Evolutionary conservation across 257 asterid genomes (phyloP).

Genomic region (Rhazya stricta): DNA sequence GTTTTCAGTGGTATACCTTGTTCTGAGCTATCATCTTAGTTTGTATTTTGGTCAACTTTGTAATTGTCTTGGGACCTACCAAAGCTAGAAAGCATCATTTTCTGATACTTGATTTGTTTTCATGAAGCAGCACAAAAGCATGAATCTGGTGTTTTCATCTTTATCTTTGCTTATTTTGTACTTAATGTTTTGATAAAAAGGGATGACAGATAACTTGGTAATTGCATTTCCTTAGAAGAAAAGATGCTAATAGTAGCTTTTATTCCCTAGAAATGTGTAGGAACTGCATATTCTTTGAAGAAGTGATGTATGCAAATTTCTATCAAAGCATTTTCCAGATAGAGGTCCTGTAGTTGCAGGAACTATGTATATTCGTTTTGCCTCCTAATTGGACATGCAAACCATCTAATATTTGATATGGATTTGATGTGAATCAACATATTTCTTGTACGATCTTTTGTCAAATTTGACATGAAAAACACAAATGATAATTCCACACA

Average conservation of each 20-base stretch:
- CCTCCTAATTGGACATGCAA: no score
- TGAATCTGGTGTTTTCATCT: not conserved
- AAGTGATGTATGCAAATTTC: not conserved
- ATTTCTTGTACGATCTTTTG: no score
- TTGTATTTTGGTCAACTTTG: not conserved
- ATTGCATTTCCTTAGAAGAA: not conserved
- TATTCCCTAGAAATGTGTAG: not conserved
- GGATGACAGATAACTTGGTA: not conserved
- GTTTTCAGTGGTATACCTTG: not conserved
- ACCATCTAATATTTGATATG: no score
- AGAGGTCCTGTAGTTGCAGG: no score
- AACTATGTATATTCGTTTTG: no score
- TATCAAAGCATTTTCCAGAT: no score
- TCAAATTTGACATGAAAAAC: slow-evolving; percentile 3
- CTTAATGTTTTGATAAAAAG: no score
- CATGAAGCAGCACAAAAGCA: not conserved
- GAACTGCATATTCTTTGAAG: not conserved
- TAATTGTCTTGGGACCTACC: not conserved
- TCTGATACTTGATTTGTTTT: not conserved
- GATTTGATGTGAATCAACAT: slow-evolving; percentile 1
- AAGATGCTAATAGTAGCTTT: not conserved
- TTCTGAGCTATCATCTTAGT: not conserved
- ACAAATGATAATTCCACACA: not conserved
- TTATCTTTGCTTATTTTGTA: not conserved
- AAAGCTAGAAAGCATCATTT: not conserved